Conservation (phyloP, 768 basidiomycete genomes). For the Lactifluus subvellereus region DNA sequence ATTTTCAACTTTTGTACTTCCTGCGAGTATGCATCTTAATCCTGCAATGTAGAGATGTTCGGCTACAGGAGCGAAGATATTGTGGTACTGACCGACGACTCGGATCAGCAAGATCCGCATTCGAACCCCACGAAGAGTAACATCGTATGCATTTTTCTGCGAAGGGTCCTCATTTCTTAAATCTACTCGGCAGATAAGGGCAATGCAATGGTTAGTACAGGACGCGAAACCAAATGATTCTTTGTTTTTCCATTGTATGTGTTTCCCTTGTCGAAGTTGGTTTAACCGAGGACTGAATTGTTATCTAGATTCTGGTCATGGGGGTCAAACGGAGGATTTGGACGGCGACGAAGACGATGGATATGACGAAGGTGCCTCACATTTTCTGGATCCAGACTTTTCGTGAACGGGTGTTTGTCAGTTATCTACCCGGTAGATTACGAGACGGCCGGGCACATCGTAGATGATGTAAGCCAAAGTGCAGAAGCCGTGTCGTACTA, state of each 20-base stretch:
- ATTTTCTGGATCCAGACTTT: not conserved
- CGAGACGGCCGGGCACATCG: constrained; percentile 66
- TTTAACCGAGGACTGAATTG: not conserved
- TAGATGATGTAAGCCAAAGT: constrained; percentile 55
- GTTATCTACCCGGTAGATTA: constrained; percentile 90
- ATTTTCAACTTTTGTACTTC: not conserved
- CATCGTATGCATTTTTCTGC: constrained; percentile 34
- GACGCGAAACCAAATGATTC: constrained; percentile 51
- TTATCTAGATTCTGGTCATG: constrained; percentile 79
- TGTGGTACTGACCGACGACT: constrained; percentile 49
- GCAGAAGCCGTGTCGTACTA: not conserved
- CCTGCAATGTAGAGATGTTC: constrained; percentile 33
- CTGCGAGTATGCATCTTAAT: not conserved
- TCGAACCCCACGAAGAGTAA: constrained; percentile 48
- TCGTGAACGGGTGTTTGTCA: constrained; percentile 26
- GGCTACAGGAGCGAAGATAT: constrained; percentile 51
- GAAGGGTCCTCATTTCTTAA: not conserved
- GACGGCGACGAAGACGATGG: constrained; percentile 80
- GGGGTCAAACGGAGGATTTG: constrained; percentile 78
- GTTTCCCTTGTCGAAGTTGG: not conserved
- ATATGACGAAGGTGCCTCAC: constrained; percentile 58
- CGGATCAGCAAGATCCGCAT: constrained; percentile 35
- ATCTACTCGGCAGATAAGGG: constrained; percentile 33
- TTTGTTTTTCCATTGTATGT: constrained; percentile 47
- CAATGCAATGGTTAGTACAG: constrained; percentile 54